Conservation (phyloP, 2,329 filamentous ascomycete genomes). For the Cadophora gregata region DNA sequence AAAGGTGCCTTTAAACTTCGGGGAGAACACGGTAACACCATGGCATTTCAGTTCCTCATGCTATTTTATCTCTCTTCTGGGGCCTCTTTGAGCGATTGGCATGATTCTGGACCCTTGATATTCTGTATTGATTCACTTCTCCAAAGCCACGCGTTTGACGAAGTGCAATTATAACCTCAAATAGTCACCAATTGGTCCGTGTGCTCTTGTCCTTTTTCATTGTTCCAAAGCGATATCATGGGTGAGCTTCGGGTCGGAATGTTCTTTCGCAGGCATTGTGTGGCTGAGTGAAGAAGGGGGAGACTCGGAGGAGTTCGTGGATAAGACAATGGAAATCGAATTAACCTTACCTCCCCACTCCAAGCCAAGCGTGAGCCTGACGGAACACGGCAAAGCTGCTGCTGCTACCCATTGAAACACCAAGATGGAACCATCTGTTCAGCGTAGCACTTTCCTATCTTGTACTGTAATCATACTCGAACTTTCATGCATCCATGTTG, state of each 20-base stretch:
- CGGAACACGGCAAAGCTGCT: neutral
- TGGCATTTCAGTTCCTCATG: neutral
- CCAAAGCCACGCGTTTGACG: neutral
- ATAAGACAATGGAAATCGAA: neutral
- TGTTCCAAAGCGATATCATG: neutral
- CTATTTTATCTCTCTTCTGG: neutral
- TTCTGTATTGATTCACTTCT: neutral
- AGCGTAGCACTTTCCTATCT: neutral
- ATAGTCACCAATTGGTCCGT: neutral
- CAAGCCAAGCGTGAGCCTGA: conserved; percentile 3
- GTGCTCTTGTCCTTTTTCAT: neutral
- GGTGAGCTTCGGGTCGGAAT: neutral
- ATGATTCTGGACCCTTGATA: neutral
- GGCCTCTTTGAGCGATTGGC: neutral
- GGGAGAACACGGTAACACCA: neutral
- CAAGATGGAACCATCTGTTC: neutral
- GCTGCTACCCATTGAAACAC: neutral
- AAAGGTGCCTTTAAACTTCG: neutral
- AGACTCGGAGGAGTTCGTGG: neutral
- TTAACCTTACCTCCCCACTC: conserved; percentile 9
- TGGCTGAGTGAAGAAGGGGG: neutral
- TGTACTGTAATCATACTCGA: neutral
- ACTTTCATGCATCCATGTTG: neutral
- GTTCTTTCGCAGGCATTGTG: neutral
- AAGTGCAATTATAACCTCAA: neutral